These are phyloP conservation scores for Talaromyces amestolkiae DNA, from an alignment of 2,329 filamentous ascomycete genomes.

Conservation along the genomic window DNA sequence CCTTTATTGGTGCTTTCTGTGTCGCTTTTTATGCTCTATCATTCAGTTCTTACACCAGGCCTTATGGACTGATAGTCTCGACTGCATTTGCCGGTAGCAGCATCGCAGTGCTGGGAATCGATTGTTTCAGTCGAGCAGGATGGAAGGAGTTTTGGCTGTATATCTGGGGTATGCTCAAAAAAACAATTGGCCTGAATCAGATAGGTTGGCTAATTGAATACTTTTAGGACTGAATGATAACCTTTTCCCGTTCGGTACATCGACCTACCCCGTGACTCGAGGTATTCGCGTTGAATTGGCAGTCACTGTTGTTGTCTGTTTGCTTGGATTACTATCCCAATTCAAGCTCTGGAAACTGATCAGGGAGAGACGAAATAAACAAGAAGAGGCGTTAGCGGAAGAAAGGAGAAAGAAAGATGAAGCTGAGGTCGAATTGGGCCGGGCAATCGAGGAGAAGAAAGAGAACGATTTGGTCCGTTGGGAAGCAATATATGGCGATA, in stretches of 20 bases:
- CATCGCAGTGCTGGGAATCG: constrained; percentile 75
- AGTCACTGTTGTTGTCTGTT: constrained; percentile 68
- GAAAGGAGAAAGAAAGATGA: constrained; percentile 56
- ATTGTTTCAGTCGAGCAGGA: constrained; percentile 86
- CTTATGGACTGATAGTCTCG: constrained; percentile 71
- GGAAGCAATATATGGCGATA: constrained; percentile 73
- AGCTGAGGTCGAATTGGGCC: constrained; percentile 69
- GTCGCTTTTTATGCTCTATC: constrained; percentile 69
- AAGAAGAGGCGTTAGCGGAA: constrained; percentile 47
- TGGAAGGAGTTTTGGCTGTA: constrained; percentile 96
- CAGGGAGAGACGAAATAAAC: constrained; percentile 50
- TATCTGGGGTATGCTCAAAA: constrained; percentile 64
- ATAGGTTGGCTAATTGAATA: not conserved
- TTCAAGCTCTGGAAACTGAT: constrained; percentile 82
- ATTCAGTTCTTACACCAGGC: constrained; percentile 73
- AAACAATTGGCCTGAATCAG: not conserved
- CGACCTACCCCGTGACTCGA: constrained; percentile 79
- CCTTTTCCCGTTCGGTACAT: constrained; percentile 72
- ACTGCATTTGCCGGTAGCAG: constrained; percentile 83
- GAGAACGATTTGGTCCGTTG: constrained; percentile 56
- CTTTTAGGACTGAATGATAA: constrained; percentile 65
- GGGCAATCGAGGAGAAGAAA: constrained; percentile 51
- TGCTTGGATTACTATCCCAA: constrained; percentile 78
- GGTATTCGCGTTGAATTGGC: constrained; percentile 85
- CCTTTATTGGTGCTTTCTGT: constrained; percentile 74